These are phyloP conservation scores for Sporobolomyces phaffii DNA, from an alignment of 768 basidiomycete genomes.

Conservation along the genomic window DNA sequence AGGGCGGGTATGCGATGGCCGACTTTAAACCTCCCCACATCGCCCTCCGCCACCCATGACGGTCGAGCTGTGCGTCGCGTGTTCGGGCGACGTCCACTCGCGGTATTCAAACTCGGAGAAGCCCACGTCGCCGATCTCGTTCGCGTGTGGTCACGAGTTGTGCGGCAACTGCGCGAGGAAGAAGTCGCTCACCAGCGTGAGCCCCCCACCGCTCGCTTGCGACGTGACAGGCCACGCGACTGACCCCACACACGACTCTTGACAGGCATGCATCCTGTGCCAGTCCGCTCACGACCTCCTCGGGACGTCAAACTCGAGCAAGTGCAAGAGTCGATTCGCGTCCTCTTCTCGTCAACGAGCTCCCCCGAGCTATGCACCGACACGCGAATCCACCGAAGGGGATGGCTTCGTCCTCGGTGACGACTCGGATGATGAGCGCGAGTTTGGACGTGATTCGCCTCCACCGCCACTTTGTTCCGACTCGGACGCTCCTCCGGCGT, in stretches of 20 bases:
- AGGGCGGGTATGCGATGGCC: no score
- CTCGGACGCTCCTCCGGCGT: not conserved
- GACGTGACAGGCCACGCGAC: no score
- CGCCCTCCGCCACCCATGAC: no score
- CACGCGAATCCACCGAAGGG: not conserved
- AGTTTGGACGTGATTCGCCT: not conserved
- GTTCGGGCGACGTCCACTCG: constrained; percentile 7
- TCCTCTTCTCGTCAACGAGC: not conserved
- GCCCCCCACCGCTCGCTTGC: not conserved
- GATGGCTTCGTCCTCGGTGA: constrained; percentile 28
- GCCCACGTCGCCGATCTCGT: not conserved
- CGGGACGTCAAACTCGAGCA: no score
- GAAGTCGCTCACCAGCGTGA: not conserved
- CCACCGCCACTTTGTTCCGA: not conserved
- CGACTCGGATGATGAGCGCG: constrained; percentile 32
- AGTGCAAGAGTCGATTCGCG: no score
- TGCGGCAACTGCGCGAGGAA: constrained; percentile 3
- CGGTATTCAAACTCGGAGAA: constrained; percentile 1
- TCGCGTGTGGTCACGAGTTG: constrained; percentile 10
- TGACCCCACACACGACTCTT: not conserved
- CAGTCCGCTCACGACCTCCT: constrained; percentile 8
- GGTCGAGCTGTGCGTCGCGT: constrained; percentile 18
- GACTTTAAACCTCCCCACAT: no score
- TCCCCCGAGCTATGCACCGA: not conserved
- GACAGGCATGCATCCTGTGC: constrained; percentile 21